These are phyloP conservation scores for Echinosophora koreensis DNA, from an alignment of 306 rosid species.

Conservation along the genomic window DNA sequence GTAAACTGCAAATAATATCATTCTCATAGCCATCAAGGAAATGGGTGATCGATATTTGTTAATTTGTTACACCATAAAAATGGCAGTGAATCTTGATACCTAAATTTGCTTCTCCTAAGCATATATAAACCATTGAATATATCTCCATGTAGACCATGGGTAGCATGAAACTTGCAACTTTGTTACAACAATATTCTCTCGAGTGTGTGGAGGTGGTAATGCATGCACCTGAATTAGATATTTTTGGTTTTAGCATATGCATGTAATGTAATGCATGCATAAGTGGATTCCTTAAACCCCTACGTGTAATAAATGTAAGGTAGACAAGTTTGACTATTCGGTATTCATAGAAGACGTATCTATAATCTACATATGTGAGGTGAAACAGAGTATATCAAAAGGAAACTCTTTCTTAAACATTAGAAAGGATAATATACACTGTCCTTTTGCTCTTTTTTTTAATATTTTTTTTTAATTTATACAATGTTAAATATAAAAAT, in stretches of 20 bases:
- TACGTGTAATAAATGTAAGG: too few relatives aligned
- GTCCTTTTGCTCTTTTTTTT: too few relatives aligned
- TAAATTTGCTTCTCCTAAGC: neutral
- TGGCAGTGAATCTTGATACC: neutral
- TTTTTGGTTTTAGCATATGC: neutral
- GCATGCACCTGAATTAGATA: neutral
- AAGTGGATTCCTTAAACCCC: neutral
- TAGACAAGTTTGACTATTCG: too few relatives aligned
- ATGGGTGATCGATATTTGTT: neutral
- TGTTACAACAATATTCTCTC: neutral
- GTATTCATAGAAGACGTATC: too few relatives aligned
- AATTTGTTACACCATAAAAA: neutral
- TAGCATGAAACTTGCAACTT: neutral
- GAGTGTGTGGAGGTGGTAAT: neutral
- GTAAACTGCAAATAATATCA: neutral
- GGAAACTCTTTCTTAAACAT: too few relatives aligned
- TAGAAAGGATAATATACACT: too few relatives aligned
- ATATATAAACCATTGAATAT: slow-evolving; percentile 18
- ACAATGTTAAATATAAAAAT: too few relatives aligned
- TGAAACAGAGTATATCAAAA: too few relatives aligned
- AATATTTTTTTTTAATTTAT: too few relatives aligned
- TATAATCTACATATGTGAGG: too few relatives aligned
- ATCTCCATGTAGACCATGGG: neutral
- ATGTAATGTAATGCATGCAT: too few relatives aligned
- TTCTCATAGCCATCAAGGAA: slow-evolving; percentile 29